Conservation (phyloP, 768 basidiomycete species). For the Russula ochroleuca region DNA sequence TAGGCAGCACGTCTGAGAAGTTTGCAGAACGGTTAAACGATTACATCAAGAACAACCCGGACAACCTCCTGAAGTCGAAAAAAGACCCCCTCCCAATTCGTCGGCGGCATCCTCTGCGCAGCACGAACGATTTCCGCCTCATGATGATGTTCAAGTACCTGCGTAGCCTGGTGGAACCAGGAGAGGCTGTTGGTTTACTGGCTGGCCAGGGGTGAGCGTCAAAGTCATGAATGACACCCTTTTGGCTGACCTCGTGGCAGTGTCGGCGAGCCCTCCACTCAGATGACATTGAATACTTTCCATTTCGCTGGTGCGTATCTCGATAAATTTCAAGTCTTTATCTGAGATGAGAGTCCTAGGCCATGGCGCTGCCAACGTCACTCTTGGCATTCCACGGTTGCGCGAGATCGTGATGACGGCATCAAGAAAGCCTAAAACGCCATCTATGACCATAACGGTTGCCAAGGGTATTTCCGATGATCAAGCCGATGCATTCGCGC, state of each 20-base stretch:
- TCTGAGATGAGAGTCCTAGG: constrained; percentile 44
- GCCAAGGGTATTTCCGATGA: constrained; percentile 46
- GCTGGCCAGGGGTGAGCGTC: constrained; percentile 87
- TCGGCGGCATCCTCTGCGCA: constrained; percentile 46
- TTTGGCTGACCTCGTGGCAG: constrained; percentile 39
- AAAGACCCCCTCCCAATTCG: constrained; percentile 41
- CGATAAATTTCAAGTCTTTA: constrained; percentile 6
- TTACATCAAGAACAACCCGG: constrained; percentile 75
- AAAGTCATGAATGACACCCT: neutral
- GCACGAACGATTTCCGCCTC: constrained; percentile 60
- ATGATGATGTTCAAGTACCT: constrained; percentile 93
- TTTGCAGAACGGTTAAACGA: constrained; percentile 77
- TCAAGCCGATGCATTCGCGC: constrained; percentile 77
- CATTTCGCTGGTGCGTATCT: constrained; percentile 83
- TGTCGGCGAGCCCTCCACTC: constrained; percentile 97
- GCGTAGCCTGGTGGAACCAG: constrained; percentile 90
- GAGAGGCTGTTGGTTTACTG: constrained; percentile 95
- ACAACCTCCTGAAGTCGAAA: constrained; percentile 43
- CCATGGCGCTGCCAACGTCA: constrained; percentile 98
- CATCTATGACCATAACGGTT: constrained; percentile 88
- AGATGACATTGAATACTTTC: constrained; percentile 99
- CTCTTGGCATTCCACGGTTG: constrained; percentile 95
- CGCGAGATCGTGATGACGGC: constrained; percentile 99
- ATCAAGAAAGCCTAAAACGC: constrained; percentile 91
- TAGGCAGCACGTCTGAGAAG: constrained; percentile 89